Evolutionary conservation across 1,284 basidiomycete species (phyloP), one percentile per base, ranked within the genome.

Genomic region (Ceratobasidium sp.): DNA sequence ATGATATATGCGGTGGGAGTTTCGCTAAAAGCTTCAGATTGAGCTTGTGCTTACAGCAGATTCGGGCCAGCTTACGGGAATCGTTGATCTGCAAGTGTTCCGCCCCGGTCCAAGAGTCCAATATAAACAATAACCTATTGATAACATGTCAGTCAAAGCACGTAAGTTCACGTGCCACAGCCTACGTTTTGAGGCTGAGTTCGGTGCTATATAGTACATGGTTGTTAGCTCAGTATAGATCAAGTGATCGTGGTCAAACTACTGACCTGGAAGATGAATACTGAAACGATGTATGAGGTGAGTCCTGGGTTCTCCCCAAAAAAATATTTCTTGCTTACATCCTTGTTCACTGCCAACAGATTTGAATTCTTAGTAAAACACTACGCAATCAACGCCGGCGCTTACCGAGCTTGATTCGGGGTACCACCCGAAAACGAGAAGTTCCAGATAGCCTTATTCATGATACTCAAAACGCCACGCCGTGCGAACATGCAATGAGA

Each of bases 381-480:
- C 12, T 20, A 12, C 23, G 56, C 56, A 12, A 57, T 23, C 13
- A 57, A 57, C 3, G 23, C n/a, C 20, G 23, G 9, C 17, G 23
- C 56, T 28, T 57, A 57, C 56, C 56, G 56, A 57, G 56, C 56
- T 23, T 28, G 56, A 28, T 57, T 57, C 26, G 56, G 56, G 13
- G 48, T 50, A 20, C 48, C 48, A 50, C 48, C 48, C 20, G 48
- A 1, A 33, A 33, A 33, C 33, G 33, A 33, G 33, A 33, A 33
- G 33, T 33, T 33, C 33, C 33, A 33, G 33, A 33, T 33, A 33
- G 33, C 33, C 33, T 33, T 2, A 33, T 33, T 33, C 33, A 33
- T 33, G 33, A 2, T 33, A 33, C 33, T 33, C 4, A 33, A 33
- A 33, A 33, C 33, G 33, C 33, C 33, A 33, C 33, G 33, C 33